Evolutionary conservation across 108 stramenopile species (phyloP).

Genomic region (Conticribra guillardii): DNA sequence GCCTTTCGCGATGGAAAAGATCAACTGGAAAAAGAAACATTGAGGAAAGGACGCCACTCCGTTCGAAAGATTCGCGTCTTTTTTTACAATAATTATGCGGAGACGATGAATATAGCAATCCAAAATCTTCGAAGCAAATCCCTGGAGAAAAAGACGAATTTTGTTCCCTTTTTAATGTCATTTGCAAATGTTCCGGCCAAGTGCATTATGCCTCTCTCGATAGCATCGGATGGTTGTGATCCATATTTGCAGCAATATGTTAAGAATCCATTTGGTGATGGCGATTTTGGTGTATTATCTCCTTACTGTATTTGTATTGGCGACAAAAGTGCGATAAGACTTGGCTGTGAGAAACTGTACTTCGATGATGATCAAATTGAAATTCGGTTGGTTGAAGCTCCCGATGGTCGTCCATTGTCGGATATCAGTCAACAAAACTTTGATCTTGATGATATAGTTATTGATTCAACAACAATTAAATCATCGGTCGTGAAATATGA

Average conservation of each 20-base stretch:
- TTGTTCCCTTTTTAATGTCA: conserved; percentile 18
- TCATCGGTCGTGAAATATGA: too few relatives aligned
- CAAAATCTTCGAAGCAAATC: conserved; percentile 2
- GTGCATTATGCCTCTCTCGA: conserved; percentile 60
- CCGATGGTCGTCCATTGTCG: background rate
- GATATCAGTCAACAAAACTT: background rate
- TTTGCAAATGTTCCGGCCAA: conserved; percentile 56
- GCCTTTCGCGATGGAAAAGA: conserved; percentile 16
- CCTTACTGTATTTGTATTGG: conserved; percentile 78
- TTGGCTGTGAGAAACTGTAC: background rate
- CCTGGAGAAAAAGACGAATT: conserved; percentile 6
- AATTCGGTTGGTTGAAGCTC: conserved; percentile 34
- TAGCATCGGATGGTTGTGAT: conserved; percentile 4
- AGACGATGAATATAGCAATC: conserved; percentile 36
- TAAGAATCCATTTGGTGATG: conserved; percentile 44
- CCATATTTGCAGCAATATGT: conserved; percentile 40
- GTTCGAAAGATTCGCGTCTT: conserved; percentile 58
- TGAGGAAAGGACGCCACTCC: conserved; percentile 37
- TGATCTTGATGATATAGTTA: conserved; percentile 1
- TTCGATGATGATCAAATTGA: conserved; percentile 24
- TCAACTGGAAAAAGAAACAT: conserved; percentile 5
- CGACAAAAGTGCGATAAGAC: conserved; percentile 37
- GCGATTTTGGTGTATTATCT: conserved; percentile 28
- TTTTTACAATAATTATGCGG: conserved; percentile 71
- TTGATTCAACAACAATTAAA: background rate